Evolutionary conservation across 2,329 filamentous ascomycete genomes (phyloP), one percentile per base, ranked within the genome.

Genomic region (Albophoma yamanashiensis): DNA sequence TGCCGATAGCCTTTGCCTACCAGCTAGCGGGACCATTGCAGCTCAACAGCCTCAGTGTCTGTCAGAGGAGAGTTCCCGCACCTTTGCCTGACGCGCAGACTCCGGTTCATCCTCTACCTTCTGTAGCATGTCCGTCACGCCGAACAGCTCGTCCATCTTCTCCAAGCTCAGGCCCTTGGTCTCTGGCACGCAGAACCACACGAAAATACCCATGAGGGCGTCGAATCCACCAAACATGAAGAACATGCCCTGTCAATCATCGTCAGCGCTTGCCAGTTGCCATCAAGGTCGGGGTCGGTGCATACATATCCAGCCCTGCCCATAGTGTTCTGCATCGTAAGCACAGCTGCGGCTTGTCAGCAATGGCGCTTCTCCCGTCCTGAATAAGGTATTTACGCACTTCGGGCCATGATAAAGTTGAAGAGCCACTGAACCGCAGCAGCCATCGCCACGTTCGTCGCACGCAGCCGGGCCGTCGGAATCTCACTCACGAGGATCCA

Each of bases 401-500:
- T 84, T 60, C 85, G 76, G 1, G 87, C 87, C 60, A 90, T 84
- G 12, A 89, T 82, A 62, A 90, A 88, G 69, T 91, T 91, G 72
- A 90, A 89, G 5, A 90, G 71, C 87, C 87, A 89, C 67, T 90
- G 86, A 0, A 84, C 88, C 1, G 83, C 84, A 0, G 87, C 86
- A 0, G 81, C 87, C 55, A 90, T 77, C 1, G 86, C 81, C 8
- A 90, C 87, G 67, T 89, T 89, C 64, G 87, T 74, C 22, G 83
- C 83, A 59, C 88, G 77, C 9, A 90, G 76, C 40, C 87, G 78
- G 0, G 85, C 84, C 8, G 85, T 85, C 0, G 87, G 86, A 61
- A 90, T 89, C 71, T 91, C 87, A 34, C 70, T 72, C 3, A 88
- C 82, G 67, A 89, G 85, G 67, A 89, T 88, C 87, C 87, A 90